Base-by-base conservation (phyloP, 495 filamentous ascomycete species). In the Chaetomium tenue region DNA sequence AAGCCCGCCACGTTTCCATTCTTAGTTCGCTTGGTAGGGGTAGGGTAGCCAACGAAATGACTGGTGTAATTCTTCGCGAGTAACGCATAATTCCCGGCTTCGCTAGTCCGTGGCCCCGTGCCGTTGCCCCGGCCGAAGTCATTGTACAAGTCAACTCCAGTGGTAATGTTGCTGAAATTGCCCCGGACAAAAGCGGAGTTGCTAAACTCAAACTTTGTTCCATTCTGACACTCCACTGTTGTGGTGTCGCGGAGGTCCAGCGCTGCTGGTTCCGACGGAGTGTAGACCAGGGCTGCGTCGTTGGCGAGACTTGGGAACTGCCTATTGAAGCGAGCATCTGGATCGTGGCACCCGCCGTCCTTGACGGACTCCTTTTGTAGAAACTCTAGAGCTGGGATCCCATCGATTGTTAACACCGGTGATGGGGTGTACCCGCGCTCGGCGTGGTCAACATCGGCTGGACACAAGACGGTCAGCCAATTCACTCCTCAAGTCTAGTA, bases 241-340 rank as follows among this genome's bases (percentile, higher is more conserved):
- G 60, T 69, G 15, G 55, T 52, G 58, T 70, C 70, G 18, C 37
- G 6, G 25, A 68, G 60, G 16, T 25, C 52, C 3, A 61, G 28
- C 0, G 46, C 12, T 16, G 51, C 54, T 5, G 39, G 30, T 25
- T 57, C 28, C 7, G 25, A 11, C 6, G 18, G 15, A 18, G 12
- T n/a, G 0, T 46, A 47, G 25, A 11, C 9, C 0, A 51, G 25
- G 20, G 22, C 61, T 37, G 52, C 63, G 23, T 55, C 42, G 23
- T 55, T 63, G 18, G 60, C 37, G 0, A 67, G 13, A 16, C 51
- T 68, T 3, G 25, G 62, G 18, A 71, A 66, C 3, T 71, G 33
- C 12, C 53, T 22, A 53, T 73, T 73, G 64, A 69, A 78, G 11
- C 69, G 71, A 13, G 76, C 69, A 47, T 76, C 75, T 1, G 70